Percentiles rank a stretch among this genome's conserved stretches.
Conservation (phyloP, 1,139 yeast genomes). For the Kurtzmaniella quercitrusa region DNA sequence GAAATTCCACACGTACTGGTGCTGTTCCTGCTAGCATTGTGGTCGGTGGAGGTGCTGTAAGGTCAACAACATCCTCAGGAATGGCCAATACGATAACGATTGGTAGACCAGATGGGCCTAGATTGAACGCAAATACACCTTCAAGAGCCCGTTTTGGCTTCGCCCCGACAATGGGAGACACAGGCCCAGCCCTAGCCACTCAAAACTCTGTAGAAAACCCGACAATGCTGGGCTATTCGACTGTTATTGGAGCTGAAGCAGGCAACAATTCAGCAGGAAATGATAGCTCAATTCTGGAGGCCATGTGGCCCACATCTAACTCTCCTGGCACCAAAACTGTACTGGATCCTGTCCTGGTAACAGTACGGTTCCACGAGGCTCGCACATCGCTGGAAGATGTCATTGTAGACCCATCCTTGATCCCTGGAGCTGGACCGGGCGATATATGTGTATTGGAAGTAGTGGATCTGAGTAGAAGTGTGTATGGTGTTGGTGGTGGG, state of each 20-base stretch:
- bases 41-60: conserved; percentile 1
- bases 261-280: background rate
- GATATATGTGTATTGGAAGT: conserved; percentile 59
- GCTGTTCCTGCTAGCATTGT: background rate
- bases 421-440: conserved; percentile 66
- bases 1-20: background rate
- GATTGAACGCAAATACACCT: background rate
- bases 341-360: conserved; percentile 38
- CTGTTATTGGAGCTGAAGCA: background rate
- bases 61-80: conserved; percentile 3
- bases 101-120: conserved; percentile 9
- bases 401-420: conserved; percentile 50
- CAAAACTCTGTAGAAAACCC: background rate
- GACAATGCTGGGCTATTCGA: background rate
- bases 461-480: background rate
- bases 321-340: background rate
- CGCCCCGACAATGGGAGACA: background rate
- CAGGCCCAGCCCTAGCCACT: background rate
- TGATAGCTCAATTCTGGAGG: background rate
- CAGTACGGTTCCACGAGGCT: conserved; percentile 73
- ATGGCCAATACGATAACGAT: conserved; percentile 17
- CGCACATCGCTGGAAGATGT: conserved; percentile 58
- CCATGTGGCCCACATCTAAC: conserved; percentile 2
- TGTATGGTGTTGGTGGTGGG: background rate
- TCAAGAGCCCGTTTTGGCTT: background rate